phyloP scores from a whole-genome alignment of 2,329 filamentous ascomycete species.

The Monosporascus sp. region DNA sequence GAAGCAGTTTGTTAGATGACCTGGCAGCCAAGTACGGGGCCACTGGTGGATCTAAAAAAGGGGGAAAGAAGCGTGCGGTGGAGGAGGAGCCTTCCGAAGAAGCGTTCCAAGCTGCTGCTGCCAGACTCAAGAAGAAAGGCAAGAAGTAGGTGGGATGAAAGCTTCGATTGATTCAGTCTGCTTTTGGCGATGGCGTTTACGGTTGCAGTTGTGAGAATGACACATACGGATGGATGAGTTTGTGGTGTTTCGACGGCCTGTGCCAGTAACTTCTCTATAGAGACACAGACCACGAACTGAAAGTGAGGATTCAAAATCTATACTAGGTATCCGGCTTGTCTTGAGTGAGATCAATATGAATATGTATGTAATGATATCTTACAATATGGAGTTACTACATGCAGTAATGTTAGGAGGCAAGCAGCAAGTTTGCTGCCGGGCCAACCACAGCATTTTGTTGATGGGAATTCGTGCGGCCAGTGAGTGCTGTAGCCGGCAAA shows the following conservation, averaged over 20 bases:
- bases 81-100: slow-evolving; percentile 59
- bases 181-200: slow-evolving; percentile 8
- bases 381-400: not conserved
- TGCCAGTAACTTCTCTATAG: not conserved
- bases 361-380: not conserved
- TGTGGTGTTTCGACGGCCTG: not conserved
- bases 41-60: slow-evolving; percentile 38
- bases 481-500: too few relatives aligned
- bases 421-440: too few relatives aligned
- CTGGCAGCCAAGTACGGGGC: slow-evolving; percentile 72
- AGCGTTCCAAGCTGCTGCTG: slow-evolving; percentile 53
- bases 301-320: not conserved
- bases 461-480: too few relatives aligned
- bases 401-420: not conserved
- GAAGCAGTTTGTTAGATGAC: slow-evolving; percentile 62
- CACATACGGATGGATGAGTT: not conserved
- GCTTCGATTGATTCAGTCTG: not conserved
- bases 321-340: not conserved
- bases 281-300: not conserved
- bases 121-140: slow-evolving; percentile 36
- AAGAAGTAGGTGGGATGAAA: slow-evolving; percentile 15
- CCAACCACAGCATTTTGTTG: too few relatives aligned
- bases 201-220: slow-evolving; percentile 1
- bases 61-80: slow-evolving; percentile 42
- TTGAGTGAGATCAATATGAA: not conserved